Conservation (phyloP, 441 rosid species). For the Mallotus japonicus region DNA sequence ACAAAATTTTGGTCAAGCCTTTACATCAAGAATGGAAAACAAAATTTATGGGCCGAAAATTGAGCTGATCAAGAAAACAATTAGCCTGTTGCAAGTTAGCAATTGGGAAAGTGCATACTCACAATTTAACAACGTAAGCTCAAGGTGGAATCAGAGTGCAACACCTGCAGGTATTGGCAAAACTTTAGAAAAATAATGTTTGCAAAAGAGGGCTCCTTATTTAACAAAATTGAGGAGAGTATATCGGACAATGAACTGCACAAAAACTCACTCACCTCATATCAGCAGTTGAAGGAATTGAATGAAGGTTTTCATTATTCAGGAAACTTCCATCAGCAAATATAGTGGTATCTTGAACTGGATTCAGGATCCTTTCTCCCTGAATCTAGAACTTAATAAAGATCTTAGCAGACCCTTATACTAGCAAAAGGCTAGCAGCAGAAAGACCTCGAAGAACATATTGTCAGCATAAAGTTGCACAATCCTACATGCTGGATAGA, state of each 20-base stretch:
- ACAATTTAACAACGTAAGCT: not conserved
- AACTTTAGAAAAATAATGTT: not conserved
- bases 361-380: not conserved
- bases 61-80: not conserved
- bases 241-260: not conserved
- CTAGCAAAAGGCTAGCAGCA: not conserved
- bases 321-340: not conserved
- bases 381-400: slow-evolving; percentile 1
- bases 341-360: not conserved
- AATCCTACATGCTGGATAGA: not conserved
- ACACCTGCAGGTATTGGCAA: slow-evolving; percentile 11
- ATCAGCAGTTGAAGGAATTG: not conserved
- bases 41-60: not conserved
- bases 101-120: not conserved
- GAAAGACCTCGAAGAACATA: not conserved
- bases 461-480: slow-evolving; percentile 7
- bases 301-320: not conserved
- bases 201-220: not conserved
- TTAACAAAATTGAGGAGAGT: not conserved
- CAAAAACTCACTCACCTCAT: slow-evolving; percentile 6
- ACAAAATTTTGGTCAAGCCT: not conserved
- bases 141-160: not conserved
- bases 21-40: too few relatives aligned
- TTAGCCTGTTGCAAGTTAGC: not conserved
- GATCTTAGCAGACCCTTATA: slow-evolving; percentile 9